Evolutionary conservation across 805 yeast genomes (phyloP), one percentile per base, ranked within the genome.

Genomic region (Candida piceae): DNA sequence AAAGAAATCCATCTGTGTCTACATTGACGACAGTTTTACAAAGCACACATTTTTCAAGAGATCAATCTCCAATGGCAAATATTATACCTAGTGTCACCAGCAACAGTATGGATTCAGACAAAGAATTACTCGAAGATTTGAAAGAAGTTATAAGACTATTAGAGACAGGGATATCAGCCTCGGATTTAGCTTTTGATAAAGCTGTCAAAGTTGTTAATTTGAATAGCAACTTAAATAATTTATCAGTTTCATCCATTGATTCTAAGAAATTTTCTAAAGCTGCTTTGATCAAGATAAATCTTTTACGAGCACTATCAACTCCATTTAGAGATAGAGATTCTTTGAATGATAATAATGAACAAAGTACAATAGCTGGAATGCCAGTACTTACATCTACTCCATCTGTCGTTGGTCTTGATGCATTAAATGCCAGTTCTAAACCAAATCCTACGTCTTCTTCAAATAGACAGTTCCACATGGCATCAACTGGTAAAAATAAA

Each of bases 401-500:
- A n/a, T 49, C 57, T n/a, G 30, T 48, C 0, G 17, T 56, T 19
- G 63, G 58, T 3, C 35, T 57, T 7, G 39, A 52, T 12, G 39
- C 57, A 3, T 34, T 57, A 15, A 21, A 30, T 12, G 12, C 36
- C 38, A 19, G 29, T 15, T 16, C 39, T 26, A 18, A 29, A 34
- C 74, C 78, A 10, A 31, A 18, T 17, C 15, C 37, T 10, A 9
- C 26, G 16, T 7, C 39, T 11, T n/a, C 39, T 7, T 15, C 41
- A 20, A 31, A 23, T 25, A 40, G 57, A 12, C 63, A 56, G 31
- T 78, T 73, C 58, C 85, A 85, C 63, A 56, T 81, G 25, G 63
- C 78, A 42, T 70, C 86, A 1, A 72, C 88, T 0, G 79, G 84
- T 3, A 87, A 84, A 49, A 80, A 79, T 41, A 64, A 63, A 7